These are phyloP conservation scores for Chlorella sp. DNA, from an alignment of 139 green algal species.

Conservation along the genomic window DNA sequence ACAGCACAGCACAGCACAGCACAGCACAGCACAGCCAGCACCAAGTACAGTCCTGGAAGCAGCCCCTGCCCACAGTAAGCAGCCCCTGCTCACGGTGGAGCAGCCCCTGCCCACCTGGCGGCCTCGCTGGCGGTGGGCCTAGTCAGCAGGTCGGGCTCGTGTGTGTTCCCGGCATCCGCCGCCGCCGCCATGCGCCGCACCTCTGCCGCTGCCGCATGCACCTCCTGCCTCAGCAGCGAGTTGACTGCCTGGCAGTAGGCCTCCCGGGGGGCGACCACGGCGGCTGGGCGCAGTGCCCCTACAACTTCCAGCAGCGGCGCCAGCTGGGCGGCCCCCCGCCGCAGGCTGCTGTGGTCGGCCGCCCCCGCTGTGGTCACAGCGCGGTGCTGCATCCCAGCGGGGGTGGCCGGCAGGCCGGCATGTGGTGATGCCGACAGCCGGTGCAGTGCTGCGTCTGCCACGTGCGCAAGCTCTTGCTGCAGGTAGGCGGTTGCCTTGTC, in stretches of 20 bases:
- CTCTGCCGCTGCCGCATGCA: constrained; percentile 27
- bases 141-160: constrained; percentile 28
- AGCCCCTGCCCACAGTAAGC: no score
- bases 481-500: constrained; percentile 29
- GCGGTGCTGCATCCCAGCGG: neutral
- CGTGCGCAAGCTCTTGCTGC: constrained; percentile 20
- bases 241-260: constrained; percentile 53
- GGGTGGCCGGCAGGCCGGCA: no score
- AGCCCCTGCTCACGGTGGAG: no score
- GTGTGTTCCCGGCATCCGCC: neutral
- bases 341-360: constrained; percentile 28
- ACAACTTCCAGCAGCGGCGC: constrained; percentile 52
- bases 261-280: constrained; percentile 31
- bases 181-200: constrained; percentile 23
- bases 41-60: no score
- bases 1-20: no score
- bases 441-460: constrained; percentile 29
- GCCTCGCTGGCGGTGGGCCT: neutral
- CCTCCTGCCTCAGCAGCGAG: constrained; percentile 46
- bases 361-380: neutral
- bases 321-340: constrained; percentile 27
- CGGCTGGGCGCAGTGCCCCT: constrained; percentile 35
- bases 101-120: neutral
- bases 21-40: no score
- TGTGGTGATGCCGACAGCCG: constrained; percentile 2